These are phyloP conservation scores for Mucor lusitanicus DNA, from an alignment of 371 early-diverging fungal species.

Conservation along the genomic window DNA sequence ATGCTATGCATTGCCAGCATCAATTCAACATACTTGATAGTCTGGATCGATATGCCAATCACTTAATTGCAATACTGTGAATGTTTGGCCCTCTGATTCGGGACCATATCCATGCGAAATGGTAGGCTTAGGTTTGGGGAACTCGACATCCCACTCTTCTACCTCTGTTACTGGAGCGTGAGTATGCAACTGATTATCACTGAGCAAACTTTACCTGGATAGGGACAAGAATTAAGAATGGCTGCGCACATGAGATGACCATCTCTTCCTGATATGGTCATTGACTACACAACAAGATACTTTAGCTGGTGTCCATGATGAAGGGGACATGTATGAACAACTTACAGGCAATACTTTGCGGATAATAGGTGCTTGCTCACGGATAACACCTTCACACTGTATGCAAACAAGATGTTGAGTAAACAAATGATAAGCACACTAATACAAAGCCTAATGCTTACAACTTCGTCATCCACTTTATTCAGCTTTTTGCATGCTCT, in stretches of 20 bases:
- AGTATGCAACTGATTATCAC: neutral
- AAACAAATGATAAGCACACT: neutral
- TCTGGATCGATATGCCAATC: constrained; percentile 68
- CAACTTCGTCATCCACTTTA: constrained; percentile 42
- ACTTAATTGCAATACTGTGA: constrained; percentile 59
- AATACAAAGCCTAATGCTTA: constrained; percentile 15
- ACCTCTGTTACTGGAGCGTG: constrained; percentile 16
- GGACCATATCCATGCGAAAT: neutral
- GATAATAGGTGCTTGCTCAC: constrained; percentile 51
- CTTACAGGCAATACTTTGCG: constrained; percentile 38
- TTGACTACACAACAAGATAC: constrained; percentile 28
- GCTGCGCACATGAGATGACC: constrained; percentile 52
- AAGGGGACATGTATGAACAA: neutral
- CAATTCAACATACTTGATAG: constrained; percentile 32
- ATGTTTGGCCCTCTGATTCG: constrained; percentile 34
- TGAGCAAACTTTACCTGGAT: constrained; percentile 34
- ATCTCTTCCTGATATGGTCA: constrained; percentile 47
- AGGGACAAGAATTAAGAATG: constrained; percentile 45
- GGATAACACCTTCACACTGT: constrained; percentile 51
- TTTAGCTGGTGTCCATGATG: neutral
- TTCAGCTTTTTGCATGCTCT: constrained; percentile 35
- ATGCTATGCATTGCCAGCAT: neutral
- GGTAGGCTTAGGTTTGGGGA: constrained; percentile 54
- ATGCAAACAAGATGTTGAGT: neutral
- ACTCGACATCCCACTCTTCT: constrained; percentile 39